Evolutionary conservation across 2,329 filamentous ascomycete species (phyloP).

Genomic region (Paecilomyces sp.): DNA sequence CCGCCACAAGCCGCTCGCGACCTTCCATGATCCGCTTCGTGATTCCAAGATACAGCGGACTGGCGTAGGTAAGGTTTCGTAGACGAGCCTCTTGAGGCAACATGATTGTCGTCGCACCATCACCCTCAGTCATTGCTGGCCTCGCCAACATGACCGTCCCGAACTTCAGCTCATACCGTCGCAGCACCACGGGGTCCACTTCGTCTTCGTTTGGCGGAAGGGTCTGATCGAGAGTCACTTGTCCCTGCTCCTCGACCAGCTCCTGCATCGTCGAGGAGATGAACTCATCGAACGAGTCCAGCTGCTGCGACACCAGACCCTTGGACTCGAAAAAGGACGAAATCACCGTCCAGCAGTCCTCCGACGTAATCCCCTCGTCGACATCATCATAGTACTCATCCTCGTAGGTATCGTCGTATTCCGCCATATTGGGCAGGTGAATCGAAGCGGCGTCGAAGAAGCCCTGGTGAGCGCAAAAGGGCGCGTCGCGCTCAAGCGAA

Average conservation of each 20-base stretch:
- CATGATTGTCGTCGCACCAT: slow-evolving; percentile 77
- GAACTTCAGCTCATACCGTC: slow-evolving; percentile 92
- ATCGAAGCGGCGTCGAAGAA: background rate
- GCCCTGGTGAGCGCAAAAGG: slow-evolving; percentile 14
- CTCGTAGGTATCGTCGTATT: slow-evolving; percentile 59
- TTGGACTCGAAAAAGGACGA: slow-evolving; percentile 95
- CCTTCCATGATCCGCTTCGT: slow-evolving; percentile 78
- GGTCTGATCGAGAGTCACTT: slow-evolving; percentile 88
- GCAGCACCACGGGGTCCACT: slow-evolving; percentile 68
- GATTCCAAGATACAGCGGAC: slow-evolving; percentile 83
- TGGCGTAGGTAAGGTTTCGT: slow-evolving; percentile 91
- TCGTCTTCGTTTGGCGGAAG: slow-evolving; percentile 69
- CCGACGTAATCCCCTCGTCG: slow-evolving; percentile 75
- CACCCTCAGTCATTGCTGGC: slow-evolving; percentile 86
- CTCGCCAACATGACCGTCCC: slow-evolving; percentile 82
- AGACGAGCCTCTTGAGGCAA: slow-evolving; percentile 92
- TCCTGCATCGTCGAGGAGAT: slow-evolving; percentile 91
- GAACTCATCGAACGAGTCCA: slow-evolving; percentile 98
- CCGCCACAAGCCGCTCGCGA: slow-evolving; percentile 66
- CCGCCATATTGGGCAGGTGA: slow-evolving; percentile 40
- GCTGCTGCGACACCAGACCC: slow-evolving; percentile 91
- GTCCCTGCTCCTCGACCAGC: slow-evolving; percentile 84
- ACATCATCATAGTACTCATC: slow-evolving; percentile 61
- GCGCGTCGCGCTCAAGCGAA: slow-evolving; percentile 18
- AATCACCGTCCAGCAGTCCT: slow-evolving; percentile 98